Base-by-base conservation (phyloP, 2,329 filamentous ascomycete species). In the Elsinoe fawcettii region DNA sequence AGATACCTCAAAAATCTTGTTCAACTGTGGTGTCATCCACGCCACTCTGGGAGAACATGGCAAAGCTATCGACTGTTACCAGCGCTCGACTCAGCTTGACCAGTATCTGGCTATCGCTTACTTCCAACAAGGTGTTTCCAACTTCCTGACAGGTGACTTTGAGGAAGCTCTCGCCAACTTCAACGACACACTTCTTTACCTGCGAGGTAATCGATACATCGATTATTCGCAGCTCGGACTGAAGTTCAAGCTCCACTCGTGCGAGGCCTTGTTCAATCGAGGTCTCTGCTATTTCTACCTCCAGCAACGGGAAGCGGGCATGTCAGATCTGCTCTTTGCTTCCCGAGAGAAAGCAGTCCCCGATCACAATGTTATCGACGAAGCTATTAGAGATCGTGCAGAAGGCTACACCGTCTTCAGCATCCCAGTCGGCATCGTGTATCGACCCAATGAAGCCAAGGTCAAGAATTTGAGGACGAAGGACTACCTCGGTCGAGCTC, bases 361-460 rank as follows among this genome's bases (percentile, higher is more conserved):
- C 56, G 92, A 97, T 66, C 93, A 99, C 74, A 89, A 95, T 69
- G 93, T 99, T 62, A 99, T 99, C 63, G 91, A 99, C 66, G 93
- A 99, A 72, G 93, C 93, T 3, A 97, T 99, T 63, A 79, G 82
- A 56, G 93, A 97, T 70, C 85, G 91, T 66, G 93, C 93, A 60
- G 60, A 95, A 88, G 93, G 92, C 47, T 99, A 99, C 69, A 97
- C 93, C 0, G 93, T 99, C 41, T 99, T 99, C 74, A 97, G 91
- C 0, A 97, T 97, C 55, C 93, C 93, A 0, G 91, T 97, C 11
- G 93, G 93, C 22, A 88, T 96, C 30, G 82, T 99, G 14, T 99
- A 97, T 73, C 81, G 93, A 59, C 93, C 93, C 20, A 97, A 96
- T 69, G 91, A 95, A 67, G 91, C 93, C 62, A 99, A 99, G 73